These are phyloP conservation scores for Dipodascus geniculatus DNA, from an alignment of 805 yeast genomes.

Conservation along the genomic window DNA sequence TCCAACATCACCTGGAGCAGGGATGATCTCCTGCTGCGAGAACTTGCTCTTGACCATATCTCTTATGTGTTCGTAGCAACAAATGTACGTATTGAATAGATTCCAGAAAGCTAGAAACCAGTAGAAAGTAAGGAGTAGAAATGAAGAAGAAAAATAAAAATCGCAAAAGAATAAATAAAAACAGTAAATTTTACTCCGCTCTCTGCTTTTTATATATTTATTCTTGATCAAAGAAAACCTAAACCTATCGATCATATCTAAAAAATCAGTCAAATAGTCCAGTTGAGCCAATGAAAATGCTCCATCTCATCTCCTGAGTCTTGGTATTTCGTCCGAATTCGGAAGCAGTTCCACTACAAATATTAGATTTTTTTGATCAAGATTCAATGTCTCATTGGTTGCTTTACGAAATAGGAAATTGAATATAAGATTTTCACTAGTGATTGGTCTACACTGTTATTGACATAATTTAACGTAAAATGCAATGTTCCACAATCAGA, in stretches of 20 bases:
- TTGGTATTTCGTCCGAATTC: background rate
- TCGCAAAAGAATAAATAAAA: background rate
- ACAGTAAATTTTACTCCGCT: too few species aligned
- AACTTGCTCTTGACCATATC: background rate
- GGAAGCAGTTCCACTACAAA: background rate
- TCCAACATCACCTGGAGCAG: conserved; percentile 68
- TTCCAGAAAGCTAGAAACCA: too few species aligned
- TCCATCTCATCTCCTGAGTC: background rate
- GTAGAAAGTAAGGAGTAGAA: background rate
- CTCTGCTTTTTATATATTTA: background rate
- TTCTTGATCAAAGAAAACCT: background rate
- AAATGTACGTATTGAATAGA: too few species aligned
- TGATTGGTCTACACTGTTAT: background rate
- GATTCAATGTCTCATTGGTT: background rate
- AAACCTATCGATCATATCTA: background rate
- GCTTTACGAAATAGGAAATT: background rate
- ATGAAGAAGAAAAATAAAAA: background rate
- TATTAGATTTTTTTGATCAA: conserved; percentile 1
- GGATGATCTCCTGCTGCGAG: conserved; percentile 40
- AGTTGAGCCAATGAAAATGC: background rate
- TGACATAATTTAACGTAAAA: too few species aligned
- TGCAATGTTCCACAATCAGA: too few species aligned
- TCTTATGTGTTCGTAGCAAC: too few species aligned
- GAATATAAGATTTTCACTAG: background rate
- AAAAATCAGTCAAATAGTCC: background rate